Percentiles rank a stretch among this genome's conserved stretches.
Evolutionary conservation across 164 flowering plant species (phyloP).

Genomic region (Brasenia schreberi): DNA sequence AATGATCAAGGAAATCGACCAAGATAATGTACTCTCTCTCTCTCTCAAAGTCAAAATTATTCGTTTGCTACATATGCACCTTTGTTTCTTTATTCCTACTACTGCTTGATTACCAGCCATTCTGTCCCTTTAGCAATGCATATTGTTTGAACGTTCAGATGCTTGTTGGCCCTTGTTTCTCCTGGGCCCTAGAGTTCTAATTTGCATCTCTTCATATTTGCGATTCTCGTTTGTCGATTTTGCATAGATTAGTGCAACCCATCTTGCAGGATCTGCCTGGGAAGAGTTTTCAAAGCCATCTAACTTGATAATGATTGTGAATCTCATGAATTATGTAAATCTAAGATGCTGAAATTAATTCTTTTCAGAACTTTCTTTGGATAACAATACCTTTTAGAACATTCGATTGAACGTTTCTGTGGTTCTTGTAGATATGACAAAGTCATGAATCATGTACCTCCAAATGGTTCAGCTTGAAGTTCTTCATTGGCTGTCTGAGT

Average conservation of each 20-base stretch:
- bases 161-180: too few relatives aligned
- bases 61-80: not conserved
- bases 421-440: not conserved
- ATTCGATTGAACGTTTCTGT: too few relatives aligned
- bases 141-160: not conserved
- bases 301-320: not conserved
- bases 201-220: too few relatives aligned
- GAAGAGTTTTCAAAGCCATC: not conserved
- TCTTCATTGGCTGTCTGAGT: not conserved
- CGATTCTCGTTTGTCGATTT: too few relatives aligned
- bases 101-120: not conserved
- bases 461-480: not conserved
- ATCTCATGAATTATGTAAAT: too few relatives aligned
- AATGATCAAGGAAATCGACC: slow-evolving; percentile 67
- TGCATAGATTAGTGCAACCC: not conserved
- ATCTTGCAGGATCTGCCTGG: not conserved
- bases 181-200: too few relatives aligned
- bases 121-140: not conserved
- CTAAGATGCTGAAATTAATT: too few relatives aligned
- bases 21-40: slow-evolving; percentile 57
- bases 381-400: too few relatives aligned
- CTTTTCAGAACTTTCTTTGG: too few relatives aligned
- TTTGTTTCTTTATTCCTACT: not conserved
- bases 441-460: not conserved
- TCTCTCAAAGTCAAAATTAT: not conserved